phyloP scores from a whole-genome alignment of 345 rosid genomes.

The Eucalyptus paniculata region DNA sequence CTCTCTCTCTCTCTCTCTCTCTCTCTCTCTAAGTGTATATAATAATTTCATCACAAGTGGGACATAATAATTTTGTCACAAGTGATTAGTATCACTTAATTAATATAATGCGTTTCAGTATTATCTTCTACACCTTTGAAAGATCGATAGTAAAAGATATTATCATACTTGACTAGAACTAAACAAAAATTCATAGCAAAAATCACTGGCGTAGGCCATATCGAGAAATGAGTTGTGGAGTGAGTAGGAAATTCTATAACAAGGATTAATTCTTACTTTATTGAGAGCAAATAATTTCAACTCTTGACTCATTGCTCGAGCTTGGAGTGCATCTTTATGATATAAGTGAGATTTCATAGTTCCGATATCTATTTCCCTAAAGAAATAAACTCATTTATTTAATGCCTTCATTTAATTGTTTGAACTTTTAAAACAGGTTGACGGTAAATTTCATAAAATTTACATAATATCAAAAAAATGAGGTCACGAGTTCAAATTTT shows the following conservation, averaged over 20 bases:
- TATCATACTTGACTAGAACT: not conserved
- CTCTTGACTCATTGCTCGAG: not conserved
- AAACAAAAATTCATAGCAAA: too few species aligned
- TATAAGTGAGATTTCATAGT: not conserved
- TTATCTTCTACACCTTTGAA: not conserved
- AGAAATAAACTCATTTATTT: not conserved
- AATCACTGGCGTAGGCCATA: too few species aligned
- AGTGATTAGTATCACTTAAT: too few species aligned
- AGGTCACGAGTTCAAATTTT: not conserved
- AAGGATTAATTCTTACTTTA: not conserved
- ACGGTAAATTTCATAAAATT: accelerated
- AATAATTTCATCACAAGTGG: too few species aligned
- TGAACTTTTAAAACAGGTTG: accelerated
- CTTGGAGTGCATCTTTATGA: not conserved
- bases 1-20: too few species aligned
- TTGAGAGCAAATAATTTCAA: not conserved
- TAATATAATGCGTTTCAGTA: too few species aligned
- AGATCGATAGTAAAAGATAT: not conserved
- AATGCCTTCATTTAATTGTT: too few species aligned
- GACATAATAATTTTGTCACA: too few species aligned
- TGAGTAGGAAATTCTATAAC: too few species aligned
- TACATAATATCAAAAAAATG: not conserved
- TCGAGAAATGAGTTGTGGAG: not conserved
- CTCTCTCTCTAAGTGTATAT: too few species aligned
- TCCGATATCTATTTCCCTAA: not conserved